phyloP scores from a whole-genome alignment of 1,284 basidiomycete genomes.

The Rhodotorula sp. region DNA sequence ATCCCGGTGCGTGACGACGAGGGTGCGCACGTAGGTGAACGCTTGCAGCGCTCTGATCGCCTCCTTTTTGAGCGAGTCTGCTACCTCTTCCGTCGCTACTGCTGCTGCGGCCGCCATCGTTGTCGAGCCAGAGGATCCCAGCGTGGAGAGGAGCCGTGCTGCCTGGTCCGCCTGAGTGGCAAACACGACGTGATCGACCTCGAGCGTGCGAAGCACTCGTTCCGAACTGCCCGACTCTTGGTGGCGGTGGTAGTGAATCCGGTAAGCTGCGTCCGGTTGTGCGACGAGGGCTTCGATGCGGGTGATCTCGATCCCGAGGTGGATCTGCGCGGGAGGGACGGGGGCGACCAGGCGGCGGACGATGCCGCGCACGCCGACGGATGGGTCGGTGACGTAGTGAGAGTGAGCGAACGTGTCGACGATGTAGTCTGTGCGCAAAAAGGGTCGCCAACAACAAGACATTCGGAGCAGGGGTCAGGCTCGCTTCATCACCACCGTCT shows the following conservation, averaged over 20 bases:
- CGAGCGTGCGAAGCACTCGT: conserved; percentile 44
- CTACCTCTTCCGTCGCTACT: background rate
- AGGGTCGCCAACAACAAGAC: too few species aligned
- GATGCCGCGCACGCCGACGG: conserved; percentile 59
- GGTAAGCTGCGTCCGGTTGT: background rate
- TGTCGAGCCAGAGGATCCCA: background rate
- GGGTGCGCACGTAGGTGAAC: conserved; percentile 51
- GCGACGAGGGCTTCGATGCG: conserved; percentile 47
- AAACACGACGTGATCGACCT: conserved; percentile 64
- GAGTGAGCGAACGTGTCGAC: conserved; percentile 61
- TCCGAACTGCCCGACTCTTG: background rate
- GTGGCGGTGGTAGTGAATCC: background rate
- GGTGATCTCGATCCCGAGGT: conserved; percentile 58
- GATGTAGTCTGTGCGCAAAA: conserved; percentile 57
- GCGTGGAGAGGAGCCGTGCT: conserved; percentile 53
- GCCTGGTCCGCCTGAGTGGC: conserved; percentile 69
- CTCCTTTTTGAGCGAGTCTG: too few species aligned
- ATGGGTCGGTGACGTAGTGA: conserved; percentile 58
- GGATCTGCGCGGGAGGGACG: conserved; percentile 54
- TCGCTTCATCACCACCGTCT: too few species aligned
- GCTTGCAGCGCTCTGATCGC: conserved; percentile 41
- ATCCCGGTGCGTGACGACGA: conserved; percentile 70
- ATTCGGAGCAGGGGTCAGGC: too few species aligned
- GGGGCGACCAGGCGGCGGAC: conserved; percentile 54
- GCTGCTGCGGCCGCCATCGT: background rate